Evolutionary conservation across 2,329 filamentous ascomycete genomes (phyloP), one percentile per base, ranked within the genome.

Genomic region (Cladosporium phlei): DNA sequence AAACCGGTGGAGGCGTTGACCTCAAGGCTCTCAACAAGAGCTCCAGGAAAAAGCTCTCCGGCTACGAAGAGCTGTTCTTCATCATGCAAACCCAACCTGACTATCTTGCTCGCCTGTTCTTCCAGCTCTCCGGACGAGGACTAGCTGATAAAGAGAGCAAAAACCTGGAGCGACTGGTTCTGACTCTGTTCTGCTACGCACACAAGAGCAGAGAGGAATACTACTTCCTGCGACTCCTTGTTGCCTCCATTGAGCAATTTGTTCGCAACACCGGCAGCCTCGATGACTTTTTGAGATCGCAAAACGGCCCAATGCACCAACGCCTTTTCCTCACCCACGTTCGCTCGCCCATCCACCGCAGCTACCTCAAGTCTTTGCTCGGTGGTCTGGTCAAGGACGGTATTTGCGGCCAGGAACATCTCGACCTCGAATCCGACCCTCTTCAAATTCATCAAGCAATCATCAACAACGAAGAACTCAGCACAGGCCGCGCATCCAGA

Each of bases 1-100:
- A 93, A 60, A 83, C 90, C 17, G 85, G 89, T 53, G 86, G 81
- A 50, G 77, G 97, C 22, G 75, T 98, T 38, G 93, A 98, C 62
- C 79, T 98, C 38, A 97, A 97, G 68, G 93, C 94, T 0, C 76
- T 98, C 57, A 98, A 98, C 74, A 97, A 97, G 70, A 88, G 87
- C 59, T 97, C 93, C 1, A 78, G 93, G 53, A 88, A 87, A 69
- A 98, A 97, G 75, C 78, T 98, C 1, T 91, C 96, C 58, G 88
- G 88, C 19, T 98, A 98, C 64, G 94, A 98, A 66, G 89, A 97
- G 62, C 79, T 98, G 11, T 98, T 98, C 72, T 97, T 98, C 74
- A 85, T 90, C 51, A 79, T 98, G 3, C 93, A 98, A 64, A 98
- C 93, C 0, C 94, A 98, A 59, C 88, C 93, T 3, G 88, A 95